Evolutionary conservation across 2,329 filamentous ascomycete genomes (phyloP), one percentile per base, ranked within the genome.

Genomic region (Zalaria sp.): DNA sequence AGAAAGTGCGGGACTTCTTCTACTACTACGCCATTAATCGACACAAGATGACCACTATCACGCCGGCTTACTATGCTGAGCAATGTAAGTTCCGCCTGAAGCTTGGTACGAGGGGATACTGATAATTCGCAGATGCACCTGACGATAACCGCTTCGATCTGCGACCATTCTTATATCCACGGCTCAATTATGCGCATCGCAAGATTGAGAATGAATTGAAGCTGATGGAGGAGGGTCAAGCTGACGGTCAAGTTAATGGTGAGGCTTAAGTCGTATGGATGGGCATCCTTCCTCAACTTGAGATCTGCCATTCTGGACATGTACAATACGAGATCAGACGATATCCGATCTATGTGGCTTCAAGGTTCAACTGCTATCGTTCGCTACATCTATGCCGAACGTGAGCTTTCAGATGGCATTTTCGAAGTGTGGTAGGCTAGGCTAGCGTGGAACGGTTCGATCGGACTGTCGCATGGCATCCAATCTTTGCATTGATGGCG

Each of bases 21-120:
- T 57, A 66, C 47, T 75, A 68, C 52, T 79, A 81, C 52, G 66
- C 70, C 0, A 74, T 80, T 49, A 81, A 81, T 52, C 61, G 78
- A 6, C 77, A 81, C 56, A 82, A 82, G 59, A 69, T 72, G 57
- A 78, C 74, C 1, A 68, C 73, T 5, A 58, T 32, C 66, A 48
- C 46, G n/a, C 46, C 46, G 25, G 43, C 46, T 36, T 48, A 48
- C 38, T 48, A 48, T 26, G 46, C 46, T 8, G 46, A 48, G 40
- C 43, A 46, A 39, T 48, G 43, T 45, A 38, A 45, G 36, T 25
- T 9, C 11, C 18, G 11, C 25, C 25, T 26, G 5, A 8, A 25
- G 26, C 29, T 32, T 29, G 7, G 36, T 11, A 9, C 11, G 36
- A 25, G 10, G 7, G 36, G 25, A 35, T 37, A 8, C 18, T 28